phyloP scores from a whole-genome alignment of 331 rosid genomes.

The Pyracantha coccinea region DNA sequence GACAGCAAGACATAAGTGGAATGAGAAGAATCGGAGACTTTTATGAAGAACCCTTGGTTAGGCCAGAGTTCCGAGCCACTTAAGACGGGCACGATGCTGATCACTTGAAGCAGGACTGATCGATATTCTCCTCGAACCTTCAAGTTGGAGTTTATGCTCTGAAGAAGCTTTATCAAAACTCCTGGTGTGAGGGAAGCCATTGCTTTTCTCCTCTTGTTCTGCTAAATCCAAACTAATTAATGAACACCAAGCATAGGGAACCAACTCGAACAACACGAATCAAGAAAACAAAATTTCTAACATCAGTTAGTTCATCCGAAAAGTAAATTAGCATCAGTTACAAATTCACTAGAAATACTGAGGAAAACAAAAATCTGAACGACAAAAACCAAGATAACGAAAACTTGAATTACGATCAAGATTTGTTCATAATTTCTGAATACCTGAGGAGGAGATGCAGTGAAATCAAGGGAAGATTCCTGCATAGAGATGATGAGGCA shows the following conservation, averaged over 20 bases:
- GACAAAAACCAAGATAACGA: too few relatives aligned
- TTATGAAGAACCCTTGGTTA: slow-evolving; percentile 79
- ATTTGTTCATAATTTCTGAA: too few relatives aligned
- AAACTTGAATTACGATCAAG: too few relatives aligned
- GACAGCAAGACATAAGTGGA: slow-evolving; percentile 80
- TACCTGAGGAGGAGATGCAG: too few relatives aligned
- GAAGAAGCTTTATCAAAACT: slow-evolving; percentile 79
- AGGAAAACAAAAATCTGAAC: too few relatives aligned
- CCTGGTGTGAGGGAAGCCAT: slow-evolving; percentile 92
- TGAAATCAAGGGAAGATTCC: slow-evolving; percentile 7
- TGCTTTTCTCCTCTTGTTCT: slow-evolving; percentile 5
- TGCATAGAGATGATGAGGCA: slow-evolving; percentile 4
- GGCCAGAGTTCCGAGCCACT: slow-evolving; percentile 86
- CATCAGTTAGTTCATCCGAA: not conserved
- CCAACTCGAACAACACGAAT: not conserved
- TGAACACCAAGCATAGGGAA: not conserved
- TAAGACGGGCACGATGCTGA: slow-evolving; percentile 81
- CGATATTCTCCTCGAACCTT: slow-evolving; percentile 79
- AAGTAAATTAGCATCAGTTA: not conserved
- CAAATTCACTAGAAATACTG: not conserved
- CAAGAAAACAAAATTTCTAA: not conserved
- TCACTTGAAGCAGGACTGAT: slow-evolving; percentile 74
- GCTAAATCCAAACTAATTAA: not conserved
- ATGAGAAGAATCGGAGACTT: slow-evolving; percentile 88
- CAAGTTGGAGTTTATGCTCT: slow-evolving; percentile 54